Percentiles rank a stretch among this genome's conserved stretches.
These are phyloP conservation scores for Aureobasidium leucospermi DNA, from an alignment of 2,329 filamentous ascomycete genomes.

Conservation along the genomic window DNA sequence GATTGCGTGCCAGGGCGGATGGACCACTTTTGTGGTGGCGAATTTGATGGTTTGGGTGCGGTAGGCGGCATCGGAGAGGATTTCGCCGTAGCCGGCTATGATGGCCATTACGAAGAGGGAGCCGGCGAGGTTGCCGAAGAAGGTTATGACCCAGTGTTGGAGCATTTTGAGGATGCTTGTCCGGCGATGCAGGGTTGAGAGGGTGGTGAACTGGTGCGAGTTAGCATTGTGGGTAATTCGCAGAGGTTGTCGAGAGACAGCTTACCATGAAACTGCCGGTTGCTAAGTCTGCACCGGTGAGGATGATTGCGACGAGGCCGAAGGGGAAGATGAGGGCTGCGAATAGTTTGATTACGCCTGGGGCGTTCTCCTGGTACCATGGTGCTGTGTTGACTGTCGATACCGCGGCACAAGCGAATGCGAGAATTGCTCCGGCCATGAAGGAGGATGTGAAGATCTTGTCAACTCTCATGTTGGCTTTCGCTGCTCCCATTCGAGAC, in stretches of 20 bases:
- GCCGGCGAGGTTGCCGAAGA: slow-evolving; percentile 28
- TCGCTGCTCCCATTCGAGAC: slow-evolving; percentile 43
- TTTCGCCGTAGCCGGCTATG: slow-evolving; percentile 25
- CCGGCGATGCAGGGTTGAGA: slow-evolving; percentile 38
- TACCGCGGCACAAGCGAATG: slow-evolving; percentile 38
- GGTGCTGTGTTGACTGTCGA: slow-evolving; percentile 23
- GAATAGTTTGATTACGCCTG: slow-evolving; percentile 26
- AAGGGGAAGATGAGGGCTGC: slow-evolving; percentile 30
- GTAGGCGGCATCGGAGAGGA: slow-evolving; percentile 33
- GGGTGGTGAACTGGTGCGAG: slow-evolving; percentile 33
- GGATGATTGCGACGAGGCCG: slow-evolving; percentile 26
- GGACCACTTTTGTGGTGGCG: slow-evolving; percentile 43
- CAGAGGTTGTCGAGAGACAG: not conserved
- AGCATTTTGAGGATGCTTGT: slow-evolving; percentile 21
- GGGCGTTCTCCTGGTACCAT: slow-evolving; percentile 28
- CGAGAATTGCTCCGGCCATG: slow-evolving; percentile 45
- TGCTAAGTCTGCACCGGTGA: slow-evolving; percentile 29
- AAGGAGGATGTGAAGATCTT: slow-evolving; percentile 47
- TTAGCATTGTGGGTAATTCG: not conserved
- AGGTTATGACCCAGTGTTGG: slow-evolving; percentile 24
- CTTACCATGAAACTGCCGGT: slow-evolving; percentile 27
- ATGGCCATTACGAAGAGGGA: slow-evolving; percentile 26
- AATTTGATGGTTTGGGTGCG: slow-evolving; percentile 38
- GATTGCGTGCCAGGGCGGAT: slow-evolving; percentile 44
- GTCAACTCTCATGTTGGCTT: slow-evolving; percentile 46